Evolutionary conservation across 164 flowering plant genomes (phyloP).

Genomic region (Chimonanthus praecox): DNA sequence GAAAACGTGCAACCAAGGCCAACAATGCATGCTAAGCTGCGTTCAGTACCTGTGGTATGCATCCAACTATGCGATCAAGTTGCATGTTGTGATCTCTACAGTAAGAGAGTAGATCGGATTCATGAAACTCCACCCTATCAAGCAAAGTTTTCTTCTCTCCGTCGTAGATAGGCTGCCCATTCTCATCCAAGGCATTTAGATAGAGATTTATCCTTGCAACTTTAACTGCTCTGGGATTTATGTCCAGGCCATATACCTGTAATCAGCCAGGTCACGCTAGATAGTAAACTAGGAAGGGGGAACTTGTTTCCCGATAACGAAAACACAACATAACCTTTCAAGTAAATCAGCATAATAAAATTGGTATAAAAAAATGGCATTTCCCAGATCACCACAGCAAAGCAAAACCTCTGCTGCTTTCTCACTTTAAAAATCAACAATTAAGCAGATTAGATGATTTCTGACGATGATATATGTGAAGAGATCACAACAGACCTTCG

Average conservation of each 20-base stretch:
- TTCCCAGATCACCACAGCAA: background rate
- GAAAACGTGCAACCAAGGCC: background rate
- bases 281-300: background rate
- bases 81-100: conserved; percentile 72
- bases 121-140: conserved; percentile 95
- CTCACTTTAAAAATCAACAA: background rate
- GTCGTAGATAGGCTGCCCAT: conserved; percentile 75
- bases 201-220: conserved; percentile 88
- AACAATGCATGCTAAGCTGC: background rate
- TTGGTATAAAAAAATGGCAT: background rate
- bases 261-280: conserved; percentile 5
- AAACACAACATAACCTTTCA: background rate
- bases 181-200: conserved; percentile 85
- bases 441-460: background rate
- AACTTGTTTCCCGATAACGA: background rate
- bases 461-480: background rate
- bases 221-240: conserved; percentile 95
- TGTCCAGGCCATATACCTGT: conserved; percentile 97
- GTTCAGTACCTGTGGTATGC: conserved; percentile 92
- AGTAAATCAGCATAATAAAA: background rate
- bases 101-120: conserved; percentile 85
- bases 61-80: conserved; percentile 93
- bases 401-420: background rate
- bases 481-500: conserved; percentile 44
- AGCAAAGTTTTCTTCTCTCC: conserved; percentile 75